Conservation (phyloP, 2,329 filamentous ascomycete species). For the Lomentospora prolificans region DNA sequence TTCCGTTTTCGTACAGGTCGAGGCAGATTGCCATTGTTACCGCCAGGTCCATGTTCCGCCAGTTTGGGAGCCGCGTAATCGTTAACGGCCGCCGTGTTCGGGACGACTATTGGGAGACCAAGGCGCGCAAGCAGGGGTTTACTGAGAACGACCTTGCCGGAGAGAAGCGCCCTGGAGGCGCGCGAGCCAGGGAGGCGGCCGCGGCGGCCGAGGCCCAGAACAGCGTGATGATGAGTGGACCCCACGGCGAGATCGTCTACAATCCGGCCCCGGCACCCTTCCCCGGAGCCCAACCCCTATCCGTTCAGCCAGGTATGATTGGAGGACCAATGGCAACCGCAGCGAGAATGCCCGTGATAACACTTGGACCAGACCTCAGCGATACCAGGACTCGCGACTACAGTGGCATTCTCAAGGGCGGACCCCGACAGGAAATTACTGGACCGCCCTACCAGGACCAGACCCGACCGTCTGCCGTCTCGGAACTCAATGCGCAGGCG, state of each 20-base stretch:
- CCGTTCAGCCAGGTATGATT: slow-evolving; percentile 64
- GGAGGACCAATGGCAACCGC: slow-evolving; percentile 52
- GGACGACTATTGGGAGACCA: slow-evolving; percentile 98
- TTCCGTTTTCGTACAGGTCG: slow-evolving; percentile 97
- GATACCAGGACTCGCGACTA: slow-evolving; percentile 70
- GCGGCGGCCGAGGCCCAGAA: slow-evolving; percentile 53
- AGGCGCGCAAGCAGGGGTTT: slow-evolving; percentile 94
- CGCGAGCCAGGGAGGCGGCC: slow-evolving; percentile 76
- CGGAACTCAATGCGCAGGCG: slow-evolving; percentile 77
- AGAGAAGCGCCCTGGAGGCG: slow-evolving; percentile 87
- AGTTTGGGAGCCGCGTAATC: slow-evolving; percentile 93
- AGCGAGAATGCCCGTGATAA: slow-evolving; percentile 75
- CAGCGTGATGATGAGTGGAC: slow-evolving; percentile 51
- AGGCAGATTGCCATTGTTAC: slow-evolving; percentile 97
- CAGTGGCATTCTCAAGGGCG: slow-evolving; percentile 63
- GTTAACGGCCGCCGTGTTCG: slow-evolving; percentile 81
- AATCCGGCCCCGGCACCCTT: slow-evolving; percentile 61
- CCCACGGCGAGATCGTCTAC: slow-evolving; percentile 82
- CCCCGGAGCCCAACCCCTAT: slow-evolving; percentile 56
- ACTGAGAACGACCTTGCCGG: slow-evolving; percentile 93
- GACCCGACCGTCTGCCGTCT: slow-evolving; percentile 62
- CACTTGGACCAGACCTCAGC: slow-evolving; percentile 66
- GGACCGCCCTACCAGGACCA: slow-evolving; percentile 84
- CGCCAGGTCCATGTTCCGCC: slow-evolving; percentile 94
- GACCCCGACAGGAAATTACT: slow-evolving; percentile 80